These are phyloP conservation scores for Diutina sp. DNA, from an alignment of 1,139 yeast species.

Conservation along the genomic window DNA sequence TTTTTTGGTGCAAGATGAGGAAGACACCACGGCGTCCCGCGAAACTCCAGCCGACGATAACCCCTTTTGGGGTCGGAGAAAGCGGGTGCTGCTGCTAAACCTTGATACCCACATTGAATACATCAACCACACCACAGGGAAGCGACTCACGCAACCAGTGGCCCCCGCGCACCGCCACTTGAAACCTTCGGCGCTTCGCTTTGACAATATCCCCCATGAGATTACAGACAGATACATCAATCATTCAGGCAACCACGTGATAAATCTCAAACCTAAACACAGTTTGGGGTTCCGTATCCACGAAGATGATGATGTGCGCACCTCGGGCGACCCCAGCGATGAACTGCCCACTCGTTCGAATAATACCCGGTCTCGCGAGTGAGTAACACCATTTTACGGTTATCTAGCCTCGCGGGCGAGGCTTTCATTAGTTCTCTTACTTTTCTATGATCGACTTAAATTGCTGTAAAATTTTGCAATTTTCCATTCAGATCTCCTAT, in stretches of 20 bases:
- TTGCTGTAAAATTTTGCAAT: not conserved
- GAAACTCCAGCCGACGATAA: not conserved
- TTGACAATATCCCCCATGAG: not conserved
- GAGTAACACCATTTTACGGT: not conserved
- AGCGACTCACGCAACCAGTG: not conserved
- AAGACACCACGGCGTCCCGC: not conserved
- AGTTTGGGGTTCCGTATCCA: not conserved
- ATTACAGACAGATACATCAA: not conserved
- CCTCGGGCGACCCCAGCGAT: not conserved
- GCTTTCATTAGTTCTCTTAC: not conserved
- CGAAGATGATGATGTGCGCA: not conserved
- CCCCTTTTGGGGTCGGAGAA: not conserved
- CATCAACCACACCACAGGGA: not conserved
- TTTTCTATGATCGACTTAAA: not conserved
- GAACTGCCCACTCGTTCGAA: not conserved
- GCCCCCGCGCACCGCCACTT: not conserved
- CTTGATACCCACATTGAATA: not conserved
- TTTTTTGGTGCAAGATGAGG: not conserved
- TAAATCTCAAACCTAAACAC: not conserved
- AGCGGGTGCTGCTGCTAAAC: not conserved
- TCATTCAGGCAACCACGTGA: not conserved
- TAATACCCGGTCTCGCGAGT: not conserved
- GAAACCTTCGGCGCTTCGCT: not conserved
- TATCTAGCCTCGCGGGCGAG: not conserved
- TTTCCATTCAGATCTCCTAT: not conserved